These are phyloP conservation scores for Brassica hybrid DNA, from an alignment of 441 rosid species.

Conservation along the genomic window DNA sequence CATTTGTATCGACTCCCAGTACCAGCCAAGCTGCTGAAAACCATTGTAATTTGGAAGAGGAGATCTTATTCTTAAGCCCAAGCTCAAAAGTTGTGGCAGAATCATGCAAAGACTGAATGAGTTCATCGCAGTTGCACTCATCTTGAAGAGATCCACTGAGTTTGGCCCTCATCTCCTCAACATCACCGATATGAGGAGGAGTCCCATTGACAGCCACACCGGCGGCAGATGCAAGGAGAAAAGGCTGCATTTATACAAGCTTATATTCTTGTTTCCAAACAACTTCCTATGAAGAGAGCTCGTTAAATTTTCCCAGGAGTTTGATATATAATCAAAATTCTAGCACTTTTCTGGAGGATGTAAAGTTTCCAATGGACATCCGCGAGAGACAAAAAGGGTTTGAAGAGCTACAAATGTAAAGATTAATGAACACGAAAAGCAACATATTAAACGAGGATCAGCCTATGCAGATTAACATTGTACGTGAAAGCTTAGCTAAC, in stretches of 20 bases:
- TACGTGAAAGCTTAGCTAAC: conserved; percentile 2
- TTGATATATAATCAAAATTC: conserved; percentile 49
- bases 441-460: conserved; percentile 1
- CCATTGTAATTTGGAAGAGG: conserved; percentile 74
- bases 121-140: conserved; percentile 72
- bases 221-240: conserved; percentile 69
- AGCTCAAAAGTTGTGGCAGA: conserved; percentile 90
- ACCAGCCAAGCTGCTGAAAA: conserved; percentile 93
- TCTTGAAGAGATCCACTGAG: conserved; percentile 70
- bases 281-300: conserved; percentile 28
- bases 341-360: conserved; percentile 48
- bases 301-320: conserved; percentile 55
- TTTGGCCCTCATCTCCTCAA: conserved; percentile 76
- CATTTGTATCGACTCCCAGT: conserved; percentile 78
- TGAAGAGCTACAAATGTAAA: conserved; percentile 51
- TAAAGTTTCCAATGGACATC: conserved; percentile 49
- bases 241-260: conserved; percentile 6
- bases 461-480: background rate
- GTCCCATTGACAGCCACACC: conserved; percentile 81
- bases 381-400: conserved; percentile 50
- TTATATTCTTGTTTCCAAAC: background rate
- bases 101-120: conserved; percentile 85
- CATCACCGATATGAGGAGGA: conserved; percentile 49
- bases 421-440: conserved; percentile 17
- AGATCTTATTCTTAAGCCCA: conserved; percentile 68